A percentile compares a stretch with the other conserved stretches of the same genome.
Evolutionary conservation across 805 yeast genomes (phyloP).

Genomic region (Spathaspora gorwiae): DNA sequence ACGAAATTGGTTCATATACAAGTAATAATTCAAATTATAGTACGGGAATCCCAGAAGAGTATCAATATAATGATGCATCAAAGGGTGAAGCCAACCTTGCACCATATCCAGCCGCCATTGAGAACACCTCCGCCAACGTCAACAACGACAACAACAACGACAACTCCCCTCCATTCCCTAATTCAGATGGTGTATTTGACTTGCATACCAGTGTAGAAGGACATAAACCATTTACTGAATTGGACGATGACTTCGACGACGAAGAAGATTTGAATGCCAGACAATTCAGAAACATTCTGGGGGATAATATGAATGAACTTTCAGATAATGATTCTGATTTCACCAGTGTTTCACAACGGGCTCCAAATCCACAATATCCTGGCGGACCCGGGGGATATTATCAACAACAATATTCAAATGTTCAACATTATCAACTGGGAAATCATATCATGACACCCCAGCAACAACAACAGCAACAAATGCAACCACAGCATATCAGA

Average conservation of each 20-base stretch:
- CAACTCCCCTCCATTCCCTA: too few relatives aligned
- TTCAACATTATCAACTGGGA: slow-evolving; percentile 12
- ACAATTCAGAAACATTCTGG: background rate
- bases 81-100: too few relatives aligned
- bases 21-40: background rate
- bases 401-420: slow-evolving; percentile 15
- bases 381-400: background rate
- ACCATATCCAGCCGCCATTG: too few relatives aligned
- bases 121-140: too few relatives aligned
- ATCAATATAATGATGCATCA: background rate
- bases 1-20: too few relatives aligned
- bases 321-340: slow-evolving; percentile 57
- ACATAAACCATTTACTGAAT: slow-evolving; percentile 41
- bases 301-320: slow-evolving; percentile 11
- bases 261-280: slow-evolving; percentile 2
- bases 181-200: slow-evolving; percentile 26
- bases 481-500: slow-evolving; percentile 10
- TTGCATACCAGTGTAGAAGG: slow-evolving; percentile 45
- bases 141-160: too few relatives aligned
- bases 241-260: slow-evolving; percentile 20
- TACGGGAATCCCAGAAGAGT: background rate
- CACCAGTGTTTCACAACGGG: slow-evolving; percentile 77
- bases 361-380: slow-evolving; percentile 53
- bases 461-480: slow-evolving; percentile 15
- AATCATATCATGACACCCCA: slow-evolving; percentile 7